Evolutionary conservation across 2,329 filamentous ascomycete genomes (phyloP), one percentile per base, ranked within the genome.

Genomic region (Paradendryphiella salina): DNA sequence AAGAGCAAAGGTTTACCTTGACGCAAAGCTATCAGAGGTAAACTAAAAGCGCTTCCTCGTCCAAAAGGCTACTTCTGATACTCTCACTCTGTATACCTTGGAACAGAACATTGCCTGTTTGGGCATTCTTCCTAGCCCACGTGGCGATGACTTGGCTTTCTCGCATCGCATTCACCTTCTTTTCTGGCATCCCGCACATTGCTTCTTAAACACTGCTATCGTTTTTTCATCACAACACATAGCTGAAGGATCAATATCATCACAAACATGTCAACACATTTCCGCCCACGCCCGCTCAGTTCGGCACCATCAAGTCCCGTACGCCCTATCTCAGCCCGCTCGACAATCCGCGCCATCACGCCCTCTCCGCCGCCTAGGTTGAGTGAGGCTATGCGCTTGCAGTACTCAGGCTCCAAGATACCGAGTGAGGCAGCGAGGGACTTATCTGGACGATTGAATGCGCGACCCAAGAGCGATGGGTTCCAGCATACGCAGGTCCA

Each of bases 281-380:
- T 48, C 36, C 47, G 21, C 17, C 42, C 47, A 17, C 35, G 47
- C 21, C 15, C 41, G 60, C 57, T 9, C 52, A 56, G 39, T 44
- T 66, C 46, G 31, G 46, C 40, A 3, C 39, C 29, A 23, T 29
- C 18, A 13, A 37, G 11, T 10, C 42, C 40, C 51, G 46, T n/a
- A 56, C 62, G 11, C 56, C 64, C 65, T 10, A 42, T 53, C 21
- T 66, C 59, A 15, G 51, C 58, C 18, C 53, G 53, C 46, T 67
- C 61, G 0, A 70, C 66, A 2, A 67, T 70, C 36, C 64, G 66
- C 18, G 57, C 58, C 23, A 63, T 70, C 21, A 57, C 63, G 7
- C 65, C 66, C 7, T 69, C 65, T 10, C 66, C 65, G 10, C 51
- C 58, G 7, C 52, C 57, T 2, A 62, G 56, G 13, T 20, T 44